These are phyloP conservation scores for Arthrobotrys musiformis DNA, from an alignment of 2,329 filamentous ascomycete species.

Conservation along the genomic window DNA sequence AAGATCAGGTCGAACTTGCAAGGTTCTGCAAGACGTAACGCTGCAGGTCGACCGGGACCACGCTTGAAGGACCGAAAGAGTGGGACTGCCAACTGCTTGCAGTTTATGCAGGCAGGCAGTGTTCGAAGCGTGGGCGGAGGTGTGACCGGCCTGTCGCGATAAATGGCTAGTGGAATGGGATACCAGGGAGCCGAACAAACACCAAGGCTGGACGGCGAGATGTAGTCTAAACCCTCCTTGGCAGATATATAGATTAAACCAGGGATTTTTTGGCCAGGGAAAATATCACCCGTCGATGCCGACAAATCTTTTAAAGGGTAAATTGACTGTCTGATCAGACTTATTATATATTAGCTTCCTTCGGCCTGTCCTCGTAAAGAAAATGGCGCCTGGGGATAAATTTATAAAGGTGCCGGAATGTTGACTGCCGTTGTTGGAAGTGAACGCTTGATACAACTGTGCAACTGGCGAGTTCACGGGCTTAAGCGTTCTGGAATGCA, in stretches of 20 bases:
- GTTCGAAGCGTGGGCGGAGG: constrained; percentile 32
- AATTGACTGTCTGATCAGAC: constrained; percentile 42
- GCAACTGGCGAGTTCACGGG: constrained; percentile 14
- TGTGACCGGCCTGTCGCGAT: constrained; percentile 44
- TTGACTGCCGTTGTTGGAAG: constrained; percentile 9
- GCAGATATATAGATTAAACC: constrained; percentile 39
- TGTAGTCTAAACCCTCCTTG: constrained; percentile 39
- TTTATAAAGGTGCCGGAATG: constrained; percentile 49
- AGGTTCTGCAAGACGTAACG: constrained; percentile 53
- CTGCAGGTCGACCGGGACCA: constrained; percentile 48
- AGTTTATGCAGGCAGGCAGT: constrained; percentile 41
- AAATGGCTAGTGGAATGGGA: constrained; percentile 48
- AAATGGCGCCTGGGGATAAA: constrained; percentile 38
- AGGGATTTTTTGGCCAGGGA: constrained; percentile 45
- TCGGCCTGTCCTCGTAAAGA: constrained; percentile 3
- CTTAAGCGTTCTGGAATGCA: neutral
- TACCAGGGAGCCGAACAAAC: constrained; percentile 51
- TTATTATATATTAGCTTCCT: constrained; percentile 49
- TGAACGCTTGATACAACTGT: constrained; percentile 38
- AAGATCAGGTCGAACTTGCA: constrained; percentile 28
- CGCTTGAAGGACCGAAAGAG: constrained; percentile 40
- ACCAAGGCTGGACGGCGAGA: constrained; percentile 43
- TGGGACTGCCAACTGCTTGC: constrained; percentile 30
- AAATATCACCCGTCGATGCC: constrained; percentile 55
- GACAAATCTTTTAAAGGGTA: constrained; percentile 49